A percentile compares a stretch with the other conserved stretches of the same genome.
These are phyloP conservation scores for Fusarium camptoceras DNA, from an alignment of 2,329 filamentous ascomycete species.

Conservation along the genomic window DNA sequence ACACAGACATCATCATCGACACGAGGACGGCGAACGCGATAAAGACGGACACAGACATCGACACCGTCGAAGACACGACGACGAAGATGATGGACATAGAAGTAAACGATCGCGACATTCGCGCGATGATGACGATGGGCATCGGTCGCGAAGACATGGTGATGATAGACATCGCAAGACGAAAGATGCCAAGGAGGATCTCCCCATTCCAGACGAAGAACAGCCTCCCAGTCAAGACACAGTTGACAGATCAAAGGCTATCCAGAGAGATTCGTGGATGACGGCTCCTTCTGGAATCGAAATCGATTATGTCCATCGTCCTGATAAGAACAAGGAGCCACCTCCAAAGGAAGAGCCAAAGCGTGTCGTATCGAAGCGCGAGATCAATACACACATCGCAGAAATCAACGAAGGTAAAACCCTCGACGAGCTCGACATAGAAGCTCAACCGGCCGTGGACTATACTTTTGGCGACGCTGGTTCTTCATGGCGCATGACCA, in stretches of 20 bases:
- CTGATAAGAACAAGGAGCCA: slow-evolving; percentile 65
- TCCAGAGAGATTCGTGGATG: slow-evolving; percentile 93
- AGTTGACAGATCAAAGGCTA: slow-evolving; percentile 46
- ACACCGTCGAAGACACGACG: slow-evolving; percentile 44
- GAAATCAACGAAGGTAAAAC: slow-evolving; percentile 67
- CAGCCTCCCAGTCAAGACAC: slow-evolving; percentile 49
- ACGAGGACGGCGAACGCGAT: slow-evolving; percentile 49
- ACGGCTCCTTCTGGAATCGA: slow-evolving; percentile 80
- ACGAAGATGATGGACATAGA: slow-evolving; percentile 48
- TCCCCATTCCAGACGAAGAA: slow-evolving; percentile 65
- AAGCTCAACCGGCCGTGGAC: slow-evolving; percentile 68
- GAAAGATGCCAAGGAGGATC: slow-evolving; percentile 62
- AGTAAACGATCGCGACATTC: slow-evolving; percentile 47
- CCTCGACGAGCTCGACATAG: slow-evolving; percentile 45
- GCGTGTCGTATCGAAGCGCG: slow-evolving; percentile 80
- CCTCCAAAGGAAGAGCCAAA: slow-evolving; percentile 70
- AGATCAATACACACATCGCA: slow-evolving; percentile 78
- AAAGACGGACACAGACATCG: slow-evolving; percentile 35
- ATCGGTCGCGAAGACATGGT: slow-evolving; percentile 53
- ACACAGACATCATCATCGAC: slow-evolving; percentile 61
- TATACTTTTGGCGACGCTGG: slow-evolving; percentile 93
- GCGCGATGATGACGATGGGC: slow-evolving; percentile 57
- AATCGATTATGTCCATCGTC: slow-evolving; percentile 82
- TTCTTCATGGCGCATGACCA: slow-evolving; percentile 96
- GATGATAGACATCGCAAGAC: slow-evolving; percentile 53